Evolutionary conservation across 192 early-diverging fungal species (phyloP), one percentile per base, ranked within the genome.

Genomic region (Entomortierella chlamydospora): DNA sequence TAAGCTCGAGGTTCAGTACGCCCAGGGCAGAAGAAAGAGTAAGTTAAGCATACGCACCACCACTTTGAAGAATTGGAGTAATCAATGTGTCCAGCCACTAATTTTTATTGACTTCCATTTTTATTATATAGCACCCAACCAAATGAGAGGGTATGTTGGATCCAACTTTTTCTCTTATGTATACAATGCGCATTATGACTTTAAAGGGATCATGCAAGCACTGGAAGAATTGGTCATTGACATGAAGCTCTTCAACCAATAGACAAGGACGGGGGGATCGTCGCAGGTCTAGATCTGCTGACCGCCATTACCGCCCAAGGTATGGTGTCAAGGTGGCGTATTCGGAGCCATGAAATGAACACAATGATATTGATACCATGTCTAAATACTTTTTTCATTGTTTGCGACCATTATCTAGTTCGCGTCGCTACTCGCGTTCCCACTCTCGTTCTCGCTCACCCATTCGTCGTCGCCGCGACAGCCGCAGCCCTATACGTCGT

Each of bases 1-100:
- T 45, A 69, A 64, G 50, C 76, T 79, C 23, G 67, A 42, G 7
- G 22, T 79, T 5, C 67, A 79, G 13, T 79, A 70, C 34, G 76
- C 76, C 13, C 76, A 79, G 58, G 76, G 76, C 12, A 51, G 63
- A 26, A 70, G 76, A 70, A 79, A 79, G 68, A 79, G 76, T 79
- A 70, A 56, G 76, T 10, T 37, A 10, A 37, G 10, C 34, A 37
- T 37, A 10, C 10, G 34, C 34, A 7, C 34, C 5, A 37, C n/a
- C n/a, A n/a, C n/a, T n/a, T n/a, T n/a, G n/a, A n/a, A n/a, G n/a
- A n/a, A n/a, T 9, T 1, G 25, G 29, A 22, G 25, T 33, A 45
- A 51, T 31, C 10, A 2, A 31, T 10, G 8, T n/a, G 26, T n/a
- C n/a, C n/a, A n/a, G n/a, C n/a, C n/a, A n/a, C n/a, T n/a, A n/a